A percentile compares a stretch with the other conserved stretches of the same genome.
Conservation (phyloP, 768 basidiomycete genomes). For the Suillus paluster region DNA sequence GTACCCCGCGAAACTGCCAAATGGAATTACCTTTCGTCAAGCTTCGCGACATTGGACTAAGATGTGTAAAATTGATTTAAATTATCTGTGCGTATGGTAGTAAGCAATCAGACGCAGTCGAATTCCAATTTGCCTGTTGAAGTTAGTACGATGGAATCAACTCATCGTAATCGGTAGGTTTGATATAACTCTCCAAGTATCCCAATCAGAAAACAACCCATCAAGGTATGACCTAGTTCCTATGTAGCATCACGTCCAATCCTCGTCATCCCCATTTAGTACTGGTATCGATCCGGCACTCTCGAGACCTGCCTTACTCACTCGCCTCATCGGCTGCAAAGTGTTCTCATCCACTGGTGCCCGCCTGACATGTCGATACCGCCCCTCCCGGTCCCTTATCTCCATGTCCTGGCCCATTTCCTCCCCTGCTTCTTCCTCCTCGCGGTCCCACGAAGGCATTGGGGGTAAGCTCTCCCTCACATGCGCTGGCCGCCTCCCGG, state of each 20-base stretch:
- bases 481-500: slow-evolving; percentile 59
- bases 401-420: slow-evolving; percentile 82
- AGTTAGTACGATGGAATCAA: background rate
- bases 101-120: background rate
- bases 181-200: background rate
- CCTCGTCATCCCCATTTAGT: background rate
- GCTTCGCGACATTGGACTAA: background rate
- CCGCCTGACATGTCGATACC: slow-evolving; percentile 85
- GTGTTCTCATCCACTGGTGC: slow-evolving; percentile 90
- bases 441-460: slow-evolving; percentile 34
- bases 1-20: background rate
- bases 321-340: slow-evolving; percentile 85
- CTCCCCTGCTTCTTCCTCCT: slow-evolving; percentile 29
- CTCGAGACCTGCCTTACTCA: slow-evolving; percentile 93
- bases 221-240: background rate
- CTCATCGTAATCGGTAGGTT: background rate
- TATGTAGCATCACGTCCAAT: background rate
- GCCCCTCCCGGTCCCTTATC: slow-evolving; percentile 81
- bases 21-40: background rate
- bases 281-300: slow-evolving; percentile 45
- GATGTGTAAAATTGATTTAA: too few species aligned
- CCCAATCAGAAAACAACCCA: background rate
- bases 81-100: too few species aligned
- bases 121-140: background rate
- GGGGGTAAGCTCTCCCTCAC: slow-evolving; percentile 68